Evolutionary conservation across 1,284 basidiomycete species (phyloP).

Genomic region (Boletus sp.): DNA sequence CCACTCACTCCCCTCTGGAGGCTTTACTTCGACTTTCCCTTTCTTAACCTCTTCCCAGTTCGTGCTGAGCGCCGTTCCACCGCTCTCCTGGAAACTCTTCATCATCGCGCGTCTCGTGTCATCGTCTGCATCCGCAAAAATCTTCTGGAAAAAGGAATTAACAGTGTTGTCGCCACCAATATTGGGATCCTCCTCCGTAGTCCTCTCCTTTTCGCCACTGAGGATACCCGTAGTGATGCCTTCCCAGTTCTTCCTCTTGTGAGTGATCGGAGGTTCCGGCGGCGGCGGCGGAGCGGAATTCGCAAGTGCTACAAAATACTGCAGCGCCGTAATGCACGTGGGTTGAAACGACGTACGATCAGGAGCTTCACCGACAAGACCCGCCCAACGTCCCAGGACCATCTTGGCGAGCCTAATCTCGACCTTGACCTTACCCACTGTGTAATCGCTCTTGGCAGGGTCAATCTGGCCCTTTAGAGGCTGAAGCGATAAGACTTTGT

Average conservation of each 20-base stretch:
- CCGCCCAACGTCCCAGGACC: slow-evolving; percentile 67
- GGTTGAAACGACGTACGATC: slow-evolving; percentile 51
- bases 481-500: slow-evolving; percentile 59
- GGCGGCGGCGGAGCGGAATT: slow-evolving; percentile 35
- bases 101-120: slow-evolving; percentile 91
- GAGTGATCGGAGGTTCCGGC: slow-evolving; percentile 33
- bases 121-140: slow-evolving; percentile 83
- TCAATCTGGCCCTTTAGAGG: slow-evolving; percentile 82
- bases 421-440: slow-evolving; percentile 80
- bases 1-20: slow-evolving; percentile 79
- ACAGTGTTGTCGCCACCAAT: slow-evolving; percentile 75
- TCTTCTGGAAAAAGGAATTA: slow-evolving; percentile 78
- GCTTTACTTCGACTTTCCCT: slow-evolving; percentile 65
- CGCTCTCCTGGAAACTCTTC: slow-evolving; percentile 91
- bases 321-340: neutral
- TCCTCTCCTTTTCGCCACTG: slow-evolving; percentile 56
- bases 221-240: slow-evolving; percentile 68
- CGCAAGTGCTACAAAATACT: slow-evolving; percentile 21
- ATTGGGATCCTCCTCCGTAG: slow-evolving; percentile 72
- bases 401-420: slow-evolving; percentile 70
- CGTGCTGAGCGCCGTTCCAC: slow-evolving; percentile 88
- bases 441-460: slow-evolving; percentile 55
- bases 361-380: slow-evolving; percentile 67
- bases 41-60: slow-evolving; percentile 88
- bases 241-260: slow-evolving; percentile 78